Base-by-base conservation (phyloP, 306 rosid species). In the Oemleria cerasiformis region DNA sequence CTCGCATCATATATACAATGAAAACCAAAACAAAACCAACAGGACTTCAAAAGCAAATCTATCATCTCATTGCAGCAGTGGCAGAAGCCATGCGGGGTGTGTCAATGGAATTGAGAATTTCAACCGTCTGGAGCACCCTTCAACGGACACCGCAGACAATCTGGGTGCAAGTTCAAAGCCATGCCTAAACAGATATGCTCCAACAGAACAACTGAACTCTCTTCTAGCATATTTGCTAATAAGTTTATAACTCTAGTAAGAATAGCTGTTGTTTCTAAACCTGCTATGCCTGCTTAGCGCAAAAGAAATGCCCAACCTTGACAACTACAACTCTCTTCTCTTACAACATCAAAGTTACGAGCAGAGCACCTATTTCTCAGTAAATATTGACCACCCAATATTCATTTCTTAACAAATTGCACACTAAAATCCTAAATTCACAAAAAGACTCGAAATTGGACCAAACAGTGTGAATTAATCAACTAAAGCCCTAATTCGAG, bases 351-450 rank as follows among this genome's bases (percentile, higher is more conserved):
- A 6, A 1, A 57, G 12, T 20, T 9, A 54, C 13, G 21, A 30
- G 59, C 12, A 9, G 36, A 30, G 30, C 45, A 30, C 16, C 44
- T 48, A 48, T 38, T 63, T 19, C 49, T 0, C 16, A 30, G 58
- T 70, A 45, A 55, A 39, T 9, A 21, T 14, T 21, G 51, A 70
- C 23, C 42, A 20, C 41, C 25, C 21, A 41, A 40, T 36, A 58
- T 7, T 42, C 72, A 68, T 68, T 4, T 69, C n/a, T 8, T 45
- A 19, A 53, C 16, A 53, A 70, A 40, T 67, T 67, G 21, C 21
- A 69, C 10, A 20, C 14, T 49, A 53, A 2, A 51, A 53, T 7
- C 63, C 45, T 2, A 62, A 55, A n/a, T 38, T 41, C 67, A 62
- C 47, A 39, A 39, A 0, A 15, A 39, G 41, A 7, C 40, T 1